phyloP scores from a whole-genome alignment of 768 basidiomycete species.

The Tricholoma sp. region DNA sequence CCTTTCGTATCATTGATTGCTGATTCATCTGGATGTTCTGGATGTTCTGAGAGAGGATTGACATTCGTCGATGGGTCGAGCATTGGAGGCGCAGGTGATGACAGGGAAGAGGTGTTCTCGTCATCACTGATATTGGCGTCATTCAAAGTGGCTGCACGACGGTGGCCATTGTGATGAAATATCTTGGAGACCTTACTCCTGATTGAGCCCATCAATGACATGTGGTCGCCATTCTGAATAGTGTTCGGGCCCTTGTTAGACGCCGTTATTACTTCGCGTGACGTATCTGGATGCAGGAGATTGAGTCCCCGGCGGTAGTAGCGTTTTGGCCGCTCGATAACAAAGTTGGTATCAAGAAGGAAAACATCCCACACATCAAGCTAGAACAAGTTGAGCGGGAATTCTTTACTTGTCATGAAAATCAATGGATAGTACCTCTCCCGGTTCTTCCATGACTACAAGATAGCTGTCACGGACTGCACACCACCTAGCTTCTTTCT shows the following conservation, averaged over 20 bases:
- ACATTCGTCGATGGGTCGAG: conserved; percentile 78
- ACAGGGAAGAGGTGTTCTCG: conserved; percentile 23
- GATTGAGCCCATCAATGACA: conserved; percentile 45
- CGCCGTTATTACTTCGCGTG: conserved; percentile 5
- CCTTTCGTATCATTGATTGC: conserved; percentile 39
- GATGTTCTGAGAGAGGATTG: conserved; percentile 41
- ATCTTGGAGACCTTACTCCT: conserved; percentile 39
- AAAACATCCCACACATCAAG: conserved; percentile 92
- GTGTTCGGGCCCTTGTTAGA: conserved; percentile 8
- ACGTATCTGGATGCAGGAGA: conserved; percentile 41
- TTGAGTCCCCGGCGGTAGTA: conserved; percentile 84
- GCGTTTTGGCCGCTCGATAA: conserved; percentile 84
- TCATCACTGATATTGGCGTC: conserved; percentile 12
- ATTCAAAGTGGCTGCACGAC: conserved; percentile 13
- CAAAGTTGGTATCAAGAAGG: conserved; percentile 83
- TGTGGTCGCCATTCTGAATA: conserved; percentile 23
- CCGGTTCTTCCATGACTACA: conserved; percentile 81
- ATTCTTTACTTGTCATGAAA: neutral
- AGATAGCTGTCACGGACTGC: conserved; percentile 89
- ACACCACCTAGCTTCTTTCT: conserved; percentile 80
- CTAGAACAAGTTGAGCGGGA: conserved; percentile 29
- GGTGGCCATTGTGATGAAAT: conserved; percentile 30
- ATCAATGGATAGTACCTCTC: conserved; percentile 49
- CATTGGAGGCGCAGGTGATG: conserved; percentile 49
- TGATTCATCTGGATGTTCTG: conserved; percentile 17